A percentile compares a stretch with the other conserved stretches of the same genome.
These are phyloP conservation scores for Microascus cirrosus DNA, from an alignment of 2,329 filamentous ascomycete species.

Conservation along the genomic window DNA sequence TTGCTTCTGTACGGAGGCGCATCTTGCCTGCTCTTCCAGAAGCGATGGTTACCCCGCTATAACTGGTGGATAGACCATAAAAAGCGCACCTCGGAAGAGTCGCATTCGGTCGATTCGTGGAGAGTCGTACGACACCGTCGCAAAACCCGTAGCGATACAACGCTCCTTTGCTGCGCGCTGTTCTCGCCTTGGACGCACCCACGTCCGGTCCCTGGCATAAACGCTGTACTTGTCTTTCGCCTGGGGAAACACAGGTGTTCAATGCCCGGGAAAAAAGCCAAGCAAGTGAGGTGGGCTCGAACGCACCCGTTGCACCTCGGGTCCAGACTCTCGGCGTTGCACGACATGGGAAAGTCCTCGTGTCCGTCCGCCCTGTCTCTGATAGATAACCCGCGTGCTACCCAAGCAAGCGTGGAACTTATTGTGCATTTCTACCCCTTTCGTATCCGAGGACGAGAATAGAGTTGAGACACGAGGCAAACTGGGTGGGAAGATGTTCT, in stretches of 20 bases:
- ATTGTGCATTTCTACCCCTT: neutral
- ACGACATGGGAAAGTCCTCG: neutral
- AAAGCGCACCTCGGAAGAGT: neutral
- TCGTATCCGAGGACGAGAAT: neutral
- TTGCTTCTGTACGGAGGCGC: neutral
- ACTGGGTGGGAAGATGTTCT: neutral
- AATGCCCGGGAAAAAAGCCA: neutral
- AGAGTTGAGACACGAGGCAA: neutral
- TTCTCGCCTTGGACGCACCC: neutral
- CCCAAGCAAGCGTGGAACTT: neutral
- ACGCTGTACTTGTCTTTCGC: neutral
- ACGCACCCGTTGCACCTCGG: neutral
- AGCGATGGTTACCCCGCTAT: too few relatives aligned
- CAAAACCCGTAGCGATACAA: too few relatives aligned
- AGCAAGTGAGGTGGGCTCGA: neutral
- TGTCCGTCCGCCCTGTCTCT: neutral
- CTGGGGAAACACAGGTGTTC: neutral
- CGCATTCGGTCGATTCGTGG: neutral
- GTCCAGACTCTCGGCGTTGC: neutral
- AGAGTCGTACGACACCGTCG: neutral
- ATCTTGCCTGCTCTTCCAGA: too few relatives aligned
- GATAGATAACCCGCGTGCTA: neutral
- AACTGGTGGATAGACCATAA: too few relatives aligned
- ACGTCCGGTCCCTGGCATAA: neutral
- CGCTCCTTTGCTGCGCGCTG: neutral